Base-by-base conservation (phyloP, 2,329 filamentous ascomycete genomes). In the Neopestalotiopsis sp. region DNA sequence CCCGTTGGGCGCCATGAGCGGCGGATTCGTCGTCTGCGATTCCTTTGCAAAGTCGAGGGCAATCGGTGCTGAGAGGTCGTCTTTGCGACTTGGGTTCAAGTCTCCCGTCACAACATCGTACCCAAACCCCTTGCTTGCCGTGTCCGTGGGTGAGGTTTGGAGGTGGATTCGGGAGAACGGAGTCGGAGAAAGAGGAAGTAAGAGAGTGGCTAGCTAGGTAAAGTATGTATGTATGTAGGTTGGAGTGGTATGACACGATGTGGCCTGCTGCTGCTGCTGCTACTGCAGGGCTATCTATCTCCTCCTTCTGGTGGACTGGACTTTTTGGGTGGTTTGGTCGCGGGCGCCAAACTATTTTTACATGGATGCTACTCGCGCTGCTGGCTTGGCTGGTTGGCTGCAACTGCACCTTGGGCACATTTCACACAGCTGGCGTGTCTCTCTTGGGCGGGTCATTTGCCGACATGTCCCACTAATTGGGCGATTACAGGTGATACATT, bases 1-100 rank as follows among this genome's bases (percentile, higher is more conserved):
- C 58, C 76, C 75, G 74, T 78, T 78, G 20, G 75, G 76, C 58
- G 75, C 70, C 77, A 78, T 78, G 24, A 13, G 30, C 12, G 30
- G 32, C 59, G 59, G 59, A 24, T 42, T 52, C 12, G 30, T 62
- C 34, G n/a, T 66, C 24, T 57, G 49, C 42, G 28, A 17, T 17
- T 28, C n/a, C n/a, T n/a, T 38, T 49, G 65, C 59, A 30, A 38
- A 38, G 34, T 45, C 9, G 40, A 13, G 17, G 40, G 30, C 14
- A 28, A 17, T 40, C 20, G 38, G 24, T 32, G n/a, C 14, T 49
- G 62, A 65, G 38, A 49, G 28, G 49, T 28, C 24, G 62, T 49
- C 62, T 57, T 65, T 34, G 49, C 40, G 40, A 57, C 40, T 57
- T 52, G 30, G 62, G 40, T 32, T 65, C 38, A 52, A 49, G 28